Evolutionary conservation across 2,329 filamentous ascomycete species (phyloP), one percentile per base, ranked within the genome.

Genomic region (Aspergillus ibericus): DNA sequence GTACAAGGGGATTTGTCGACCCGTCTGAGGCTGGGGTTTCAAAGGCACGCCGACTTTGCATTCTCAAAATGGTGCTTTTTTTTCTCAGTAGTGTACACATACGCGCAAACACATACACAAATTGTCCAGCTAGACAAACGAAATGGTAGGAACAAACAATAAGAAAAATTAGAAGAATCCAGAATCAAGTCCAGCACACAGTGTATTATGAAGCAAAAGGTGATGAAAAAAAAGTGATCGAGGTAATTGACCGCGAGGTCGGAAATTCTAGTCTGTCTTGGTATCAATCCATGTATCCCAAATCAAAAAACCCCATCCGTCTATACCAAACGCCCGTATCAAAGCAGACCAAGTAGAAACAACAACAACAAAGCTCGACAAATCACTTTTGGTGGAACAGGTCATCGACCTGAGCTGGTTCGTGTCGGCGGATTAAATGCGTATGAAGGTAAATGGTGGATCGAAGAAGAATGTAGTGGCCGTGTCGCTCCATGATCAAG

Each of bases 241-340:
- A 44, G 51, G 51, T 53, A 53, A 20, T 66, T 68, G 71, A 74
- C 74, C 72, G 71, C 64, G 74, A 71, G 72, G 73, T 73, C 73
- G 60, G 67, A 64, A 65, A 64, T 66, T 76, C 73, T 76, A 76
- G 56, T 68, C 66, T 67, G 59, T 68, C 67, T 68, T 75, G 73
- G 73, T 76, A 75, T 75, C 72, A 75, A 68, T 64, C 71, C 71
- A 70, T 72, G 68, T 65, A 71, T 72, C 67, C 72, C 71, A 59
- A 64, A 54, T 61, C 54, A 53, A 63, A 62, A 55, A 51, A 59
- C 70, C 55, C 62, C 70, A 65, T 50, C 70, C 66, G 66, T 76
- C 74, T 76, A 76, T 74, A 53, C 66, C 70, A 67, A 76, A 75
- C 73, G 73, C 74, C 74, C 52, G 59, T 59, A 58, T 58, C 62